These are phyloP conservation scores for Neonectria punicea DNA, from an alignment of 2,329 filamentous ascomycete species.

Conservation along the genomic window DNA sequence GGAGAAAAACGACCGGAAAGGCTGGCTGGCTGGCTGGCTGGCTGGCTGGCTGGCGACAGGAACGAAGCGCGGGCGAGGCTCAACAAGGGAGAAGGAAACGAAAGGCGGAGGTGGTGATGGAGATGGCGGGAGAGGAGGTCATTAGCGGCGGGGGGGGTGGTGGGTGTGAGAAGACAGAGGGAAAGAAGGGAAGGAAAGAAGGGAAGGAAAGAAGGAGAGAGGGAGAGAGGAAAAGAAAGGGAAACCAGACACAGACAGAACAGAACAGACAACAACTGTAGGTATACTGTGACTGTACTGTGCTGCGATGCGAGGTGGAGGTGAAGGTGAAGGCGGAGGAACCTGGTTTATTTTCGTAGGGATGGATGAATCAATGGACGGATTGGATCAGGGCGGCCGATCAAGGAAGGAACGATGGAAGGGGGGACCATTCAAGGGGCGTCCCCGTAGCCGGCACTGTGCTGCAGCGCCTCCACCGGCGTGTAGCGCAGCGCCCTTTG, in stretches of 20 bases:
- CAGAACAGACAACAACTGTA: not conserved
- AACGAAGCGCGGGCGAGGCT: not conserved
- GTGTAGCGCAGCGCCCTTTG: not conserved
- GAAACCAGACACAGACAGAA: not conserved
- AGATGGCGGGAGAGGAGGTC: not conserved
- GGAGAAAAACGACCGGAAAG: not conserved
- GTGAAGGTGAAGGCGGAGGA: not conserved
- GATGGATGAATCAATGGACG: not conserved
- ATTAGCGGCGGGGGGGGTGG: not conserved
- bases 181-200: not conserved
- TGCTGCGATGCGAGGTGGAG: not conserved
- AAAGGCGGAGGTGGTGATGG: not conserved
- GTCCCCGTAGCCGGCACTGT: not conserved
- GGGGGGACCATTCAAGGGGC: not conserved
- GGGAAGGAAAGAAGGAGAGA: not conserved
- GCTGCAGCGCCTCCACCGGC: not conserved
- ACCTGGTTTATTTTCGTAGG: not conserved
- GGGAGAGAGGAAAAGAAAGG: not conserved
- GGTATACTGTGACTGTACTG: not conserved
- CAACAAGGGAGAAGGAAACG: not conserved
- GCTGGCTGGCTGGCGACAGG: not conserved
- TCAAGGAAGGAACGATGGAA: not conserved
- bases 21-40: not conserved
- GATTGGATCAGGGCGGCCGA: not conserved
- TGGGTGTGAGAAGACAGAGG: not conserved